Conservation (phyloP, 192 early-diverging fungal species). For the Rhizoclosmatium sp. region DNA sequence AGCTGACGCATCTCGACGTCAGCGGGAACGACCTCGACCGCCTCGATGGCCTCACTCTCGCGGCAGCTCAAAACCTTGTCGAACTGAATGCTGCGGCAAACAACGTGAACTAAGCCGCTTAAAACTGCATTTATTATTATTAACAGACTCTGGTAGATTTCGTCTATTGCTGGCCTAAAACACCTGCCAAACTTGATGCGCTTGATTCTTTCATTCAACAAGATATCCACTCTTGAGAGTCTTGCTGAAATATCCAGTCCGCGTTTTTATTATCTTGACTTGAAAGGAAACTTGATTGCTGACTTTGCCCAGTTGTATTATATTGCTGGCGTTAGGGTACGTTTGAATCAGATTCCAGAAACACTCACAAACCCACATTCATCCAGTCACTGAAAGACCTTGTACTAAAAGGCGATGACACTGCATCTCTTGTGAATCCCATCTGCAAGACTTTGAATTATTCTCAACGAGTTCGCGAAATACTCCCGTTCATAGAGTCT, state of each 20-base stretch:
- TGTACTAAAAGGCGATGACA: conserved; percentile 21
- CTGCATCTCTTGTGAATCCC: conserved; percentile 32
- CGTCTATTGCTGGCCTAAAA: conserved; percentile 36
- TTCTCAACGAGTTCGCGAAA: conserved; percentile 5
- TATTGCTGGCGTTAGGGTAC: conserved; percentile 40
- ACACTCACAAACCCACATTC: not conserved
- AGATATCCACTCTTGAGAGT: conserved; percentile 44
- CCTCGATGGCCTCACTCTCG: conserved; percentile 32
- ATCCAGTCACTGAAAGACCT: conserved; percentile 38
- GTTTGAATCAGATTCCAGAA: not conserved
- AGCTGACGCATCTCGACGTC: conserved; percentile 42
- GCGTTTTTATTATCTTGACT: conserved; percentile 44
- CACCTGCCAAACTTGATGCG: conserved; percentile 29
- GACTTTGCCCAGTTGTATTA: conserved; percentile 41
- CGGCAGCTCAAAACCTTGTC: conserved; percentile 27
- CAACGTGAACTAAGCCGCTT: conserved; percentile 30
- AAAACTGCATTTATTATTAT: too few relatives aligned
- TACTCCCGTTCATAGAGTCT: conserved; percentile 31
- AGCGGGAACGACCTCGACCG: conserved; percentile 49
- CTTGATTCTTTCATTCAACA: conserved; percentile 58
- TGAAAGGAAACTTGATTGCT: conserved; percentile 53
- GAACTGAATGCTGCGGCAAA: conserved; percentile 57
- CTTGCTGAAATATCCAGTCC: conserved; percentile 23
- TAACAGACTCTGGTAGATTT: conserved; percentile 32
- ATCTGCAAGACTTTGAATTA: conserved; percentile 35